Percentiles rank a stretch among this genome's conserved stretches.
Conservation (phyloP, 345 rosid species). For the Corchorus olitorius region DNA sequence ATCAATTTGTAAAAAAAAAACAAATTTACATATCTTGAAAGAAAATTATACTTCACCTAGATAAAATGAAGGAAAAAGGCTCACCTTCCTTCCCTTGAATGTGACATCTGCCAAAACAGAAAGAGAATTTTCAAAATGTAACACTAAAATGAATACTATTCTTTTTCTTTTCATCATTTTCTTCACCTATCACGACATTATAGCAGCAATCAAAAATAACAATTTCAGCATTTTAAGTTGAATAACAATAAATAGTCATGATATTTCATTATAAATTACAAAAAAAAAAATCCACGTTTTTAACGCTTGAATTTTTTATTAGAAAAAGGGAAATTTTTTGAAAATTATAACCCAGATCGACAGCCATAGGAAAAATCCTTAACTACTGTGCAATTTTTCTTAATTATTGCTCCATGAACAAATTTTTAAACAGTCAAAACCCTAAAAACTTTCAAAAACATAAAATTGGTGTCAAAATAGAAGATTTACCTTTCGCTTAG, state of each 20-base stretch:
- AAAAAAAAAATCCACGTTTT: background rate
- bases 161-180: background rate
- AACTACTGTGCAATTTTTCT: background rate
- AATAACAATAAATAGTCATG: slow-evolving; percentile 4
- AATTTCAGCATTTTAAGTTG: background rate
- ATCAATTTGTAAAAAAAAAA: slow-evolving; percentile 8
- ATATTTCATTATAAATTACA: background rate
- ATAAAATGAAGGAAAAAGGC: background rate
- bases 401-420: background rate
- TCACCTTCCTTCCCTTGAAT: slow-evolving; percentile 59
- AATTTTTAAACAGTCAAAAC: background rate
- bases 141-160: background rate
- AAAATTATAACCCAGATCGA: background rate
- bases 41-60: background rate
- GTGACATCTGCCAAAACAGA: slow-evolving; percentile 41
- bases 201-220: slow-evolving; percentile 6
- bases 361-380: background rate
- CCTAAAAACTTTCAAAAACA: background rate
- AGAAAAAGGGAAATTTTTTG: background rate
- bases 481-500: background rate
- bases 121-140: background rate
- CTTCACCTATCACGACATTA: background rate
- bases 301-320: background rate
- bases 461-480: background rate
- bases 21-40: background rate